A percentile compares a stretch with the other conserved stretches of the same genome.
These are phyloP conservation scores for Melocanna baccifera DNA, from an alignment of 176 grass and related monocot genomes.

Conservation along the genomic window DNA sequence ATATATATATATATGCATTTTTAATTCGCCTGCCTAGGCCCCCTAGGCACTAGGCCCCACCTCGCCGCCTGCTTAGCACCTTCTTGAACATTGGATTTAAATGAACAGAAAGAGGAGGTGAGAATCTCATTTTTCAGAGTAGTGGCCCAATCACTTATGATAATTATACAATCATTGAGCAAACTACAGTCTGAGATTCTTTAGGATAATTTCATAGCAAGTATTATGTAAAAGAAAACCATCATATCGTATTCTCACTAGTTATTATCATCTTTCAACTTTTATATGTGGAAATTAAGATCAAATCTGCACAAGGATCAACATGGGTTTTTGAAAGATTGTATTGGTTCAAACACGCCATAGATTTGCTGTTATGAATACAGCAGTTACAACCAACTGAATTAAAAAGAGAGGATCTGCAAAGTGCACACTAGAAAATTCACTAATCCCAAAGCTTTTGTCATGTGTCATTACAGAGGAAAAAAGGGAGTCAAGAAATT, in stretches of 20 bases:
- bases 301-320: neutral
- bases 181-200: neutral
- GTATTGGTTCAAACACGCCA: neutral
- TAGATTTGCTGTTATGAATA: neutral
- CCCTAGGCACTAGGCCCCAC: no score
- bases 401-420: neutral
- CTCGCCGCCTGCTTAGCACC: no score
- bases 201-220: neutral
- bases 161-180: neutral
- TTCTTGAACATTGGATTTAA: no score
- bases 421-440: neutral
- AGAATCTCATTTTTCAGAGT: conserved; percentile 12
- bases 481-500: neutral
- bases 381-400: neutral
- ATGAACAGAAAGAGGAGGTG: neutral
- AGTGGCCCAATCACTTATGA: neutral
- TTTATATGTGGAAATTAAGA: neutral
- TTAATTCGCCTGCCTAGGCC: no score
- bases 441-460: neutral
- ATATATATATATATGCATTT: no score
- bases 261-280: neutral
- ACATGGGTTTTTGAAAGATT: neutral
- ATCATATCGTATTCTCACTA: neutral
- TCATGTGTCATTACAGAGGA: neutral
- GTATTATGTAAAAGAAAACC: neutral